Evolutionary conservation across 495 filamentous ascomycete genomes (phyloP).

Genomic region (Penicillium flavigenum): DNA sequence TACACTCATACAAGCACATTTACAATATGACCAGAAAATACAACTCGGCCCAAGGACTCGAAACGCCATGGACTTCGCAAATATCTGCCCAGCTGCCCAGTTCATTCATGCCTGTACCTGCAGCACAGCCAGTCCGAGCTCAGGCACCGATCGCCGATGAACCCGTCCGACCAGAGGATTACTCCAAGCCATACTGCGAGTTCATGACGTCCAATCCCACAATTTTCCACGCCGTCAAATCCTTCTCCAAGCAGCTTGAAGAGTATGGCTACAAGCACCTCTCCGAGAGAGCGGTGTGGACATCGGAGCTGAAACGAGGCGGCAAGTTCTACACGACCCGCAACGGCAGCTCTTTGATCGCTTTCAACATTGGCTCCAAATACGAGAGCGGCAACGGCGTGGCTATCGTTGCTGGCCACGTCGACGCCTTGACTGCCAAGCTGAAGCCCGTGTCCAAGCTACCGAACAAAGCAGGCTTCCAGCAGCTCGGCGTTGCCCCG

Average conservation of each 20-base stretch:
- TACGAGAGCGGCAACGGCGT: constrained; percentile 87
- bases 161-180: constrained; percentile 52
- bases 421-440: constrained; percentile 85
- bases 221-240: constrained; percentile 81
- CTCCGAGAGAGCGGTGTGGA: constrained; percentile 76
- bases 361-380: constrained; percentile 78
- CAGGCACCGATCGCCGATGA: constrained; percentile 18
- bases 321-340: constrained; percentile 87
- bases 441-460: constrained; percentile 88
- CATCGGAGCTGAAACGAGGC: constrained; percentile 66
- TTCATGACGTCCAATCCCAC: constrained; percentile 91
- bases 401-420: constrained; percentile 78
- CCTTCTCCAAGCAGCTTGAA: constrained; percentile 69
- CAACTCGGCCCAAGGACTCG: constrained; percentile 20
- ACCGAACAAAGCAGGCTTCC: constrained; percentile 73
- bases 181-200: constrained; percentile 79
- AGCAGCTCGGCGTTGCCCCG: constrained; percentile 88
- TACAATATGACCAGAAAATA: constrained; percentile 32
- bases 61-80: constrained; percentile 27
- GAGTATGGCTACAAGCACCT: constrained; percentile 73
- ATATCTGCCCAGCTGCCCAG: constrained; percentile 26
- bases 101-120: constrained; percentile 7
- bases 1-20: constrained; percentile 1
- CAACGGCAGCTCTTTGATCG: constrained; percentile 82
- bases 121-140: constrained; percentile 17